Percentiles rank a stretch among this genome's conserved stretches.
These are phyloP conservation scores for Neophaeococcomyces mojaviensis DNA, from an alignment of 2,329 filamentous ascomycete genomes.

Conservation along the genomic window DNA sequence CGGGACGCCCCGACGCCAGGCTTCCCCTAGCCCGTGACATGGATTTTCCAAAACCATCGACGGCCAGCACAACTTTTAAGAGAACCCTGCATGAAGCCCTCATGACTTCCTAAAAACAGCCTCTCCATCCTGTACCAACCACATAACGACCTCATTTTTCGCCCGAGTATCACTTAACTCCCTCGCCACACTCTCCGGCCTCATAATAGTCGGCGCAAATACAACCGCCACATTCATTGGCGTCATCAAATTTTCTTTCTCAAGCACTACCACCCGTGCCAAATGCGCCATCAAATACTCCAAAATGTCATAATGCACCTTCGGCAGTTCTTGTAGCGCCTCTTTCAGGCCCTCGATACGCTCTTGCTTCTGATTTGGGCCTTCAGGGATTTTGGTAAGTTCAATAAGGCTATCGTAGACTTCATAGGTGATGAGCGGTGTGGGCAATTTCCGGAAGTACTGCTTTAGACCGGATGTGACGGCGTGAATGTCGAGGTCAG, in stretches of 20 bases:
- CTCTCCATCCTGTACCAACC: slow-evolving; percentile 82
- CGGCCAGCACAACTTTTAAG: background rate
- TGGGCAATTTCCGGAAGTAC: slow-evolving; percentile 90
- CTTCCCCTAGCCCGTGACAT: too few species aligned
- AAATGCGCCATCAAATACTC: slow-evolving; percentile 94
- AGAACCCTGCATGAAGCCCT: too few species aligned
- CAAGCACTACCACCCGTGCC: slow-evolving; percentile 71
- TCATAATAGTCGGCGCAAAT: slow-evolving; percentile 96
- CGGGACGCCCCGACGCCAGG: too few species aligned
- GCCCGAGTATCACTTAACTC: slow-evolving; percentile 95
- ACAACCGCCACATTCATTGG: slow-evolving; percentile 93
- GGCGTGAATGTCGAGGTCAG: slow-evolving; percentile 87
- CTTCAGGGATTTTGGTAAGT: slow-evolving; percentile 43
- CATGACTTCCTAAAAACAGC: slow-evolving; percentile 58
- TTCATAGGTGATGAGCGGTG: slow-evolving; percentile 81
- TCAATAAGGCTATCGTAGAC: slow-evolving; percentile 86
- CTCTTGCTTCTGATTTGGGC: slow-evolving; percentile 50
- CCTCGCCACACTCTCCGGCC: slow-evolving; percentile 77
- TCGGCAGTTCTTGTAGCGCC: slow-evolving; percentile 71
- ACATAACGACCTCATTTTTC: slow-evolving; percentile 88
- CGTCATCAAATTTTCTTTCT: slow-evolving; percentile 89
- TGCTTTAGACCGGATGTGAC: slow-evolving; percentile 95
- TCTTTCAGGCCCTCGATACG: slow-evolving; percentile 64
- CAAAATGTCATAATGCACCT: slow-evolving; percentile 77
- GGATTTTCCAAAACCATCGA: too few species aligned